Base-by-base conservation (phyloP, 352 stramenopile genomes). In the Phytophthora agathidicida region DNA sequence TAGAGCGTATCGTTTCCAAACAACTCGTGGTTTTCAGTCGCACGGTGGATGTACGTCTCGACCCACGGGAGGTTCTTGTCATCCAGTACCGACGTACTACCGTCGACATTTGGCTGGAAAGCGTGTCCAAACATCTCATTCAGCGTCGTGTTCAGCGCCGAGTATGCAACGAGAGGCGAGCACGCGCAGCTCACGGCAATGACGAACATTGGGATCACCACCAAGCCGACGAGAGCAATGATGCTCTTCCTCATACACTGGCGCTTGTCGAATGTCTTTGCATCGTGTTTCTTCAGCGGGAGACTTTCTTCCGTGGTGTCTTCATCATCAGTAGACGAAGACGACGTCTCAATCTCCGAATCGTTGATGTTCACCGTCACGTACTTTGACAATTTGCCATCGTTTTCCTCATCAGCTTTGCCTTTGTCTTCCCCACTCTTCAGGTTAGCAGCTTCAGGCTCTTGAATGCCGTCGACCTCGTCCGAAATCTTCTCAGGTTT, bases 121-220 rank as follows among this genome's bases (percentile, higher is more conserved):
- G 47, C 30, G 7, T 37, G 37, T 9, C 35, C 54, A 13, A 74
- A 60, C 16, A 70, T n/a, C 35, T 70, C 65, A 16, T 70, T 74
- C 14, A 75, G 24, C 5, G 61, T 60, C 36, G 58, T 44, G 16
- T 76, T 73, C 32, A 69, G 33, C 14, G 62, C 62, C 7, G 41
- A 60, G 45, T 67, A 65, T 11, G 63, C 63, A 5, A 71, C 22
- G 6, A 76, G 51, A 3, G 68, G 22, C 5, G 68, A 61, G 17
- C 56, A 57, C 0, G 27, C 28, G 2, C 30, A 37, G 4, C 38
- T 60, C 19, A 71, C 32, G 1, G 44, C 60, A 13, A 64, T 7
- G 3, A 60, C 52, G 5, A 64, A 19, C 20, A 48, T 36, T 0
- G 52, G 45, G 17, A 54, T 5, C 16, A 56, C 3, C 14, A 64